phyloP scores from a whole-genome alignment of 2,329 filamentous ascomycete genomes.

The Alternaria novae-zelandiae region DNA sequence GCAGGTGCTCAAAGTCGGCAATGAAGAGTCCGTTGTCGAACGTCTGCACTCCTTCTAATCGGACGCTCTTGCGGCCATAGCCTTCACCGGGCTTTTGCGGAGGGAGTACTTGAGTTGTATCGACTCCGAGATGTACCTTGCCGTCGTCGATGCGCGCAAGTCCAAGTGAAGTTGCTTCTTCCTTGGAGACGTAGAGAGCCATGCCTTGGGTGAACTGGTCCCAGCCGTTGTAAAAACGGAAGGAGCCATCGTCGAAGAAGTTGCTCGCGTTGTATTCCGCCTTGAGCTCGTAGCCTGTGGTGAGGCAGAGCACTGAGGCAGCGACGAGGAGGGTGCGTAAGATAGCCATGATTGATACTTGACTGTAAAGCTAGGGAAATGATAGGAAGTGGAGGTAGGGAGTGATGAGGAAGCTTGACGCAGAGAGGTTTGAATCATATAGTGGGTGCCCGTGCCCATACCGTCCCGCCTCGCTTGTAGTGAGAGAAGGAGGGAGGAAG shows the following conservation, averaged over 20 bases:
- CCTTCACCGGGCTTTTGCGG: neutral
- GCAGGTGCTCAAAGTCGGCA: slow-evolving; percentile 38
- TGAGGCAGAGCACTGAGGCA: neutral
- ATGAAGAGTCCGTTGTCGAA: slow-evolving; percentile 36
- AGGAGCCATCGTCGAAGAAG: slow-evolving; percentile 20
- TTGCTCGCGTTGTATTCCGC: slow-evolving; percentile 25
- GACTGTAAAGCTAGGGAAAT: neutral
- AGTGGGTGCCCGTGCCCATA: neutral
- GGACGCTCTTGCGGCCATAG: slow-evolving; percentile 30
- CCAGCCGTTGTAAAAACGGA: slow-evolving; percentile 19
- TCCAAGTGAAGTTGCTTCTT: slow-evolving; percentile 19
- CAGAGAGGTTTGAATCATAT: neutral
- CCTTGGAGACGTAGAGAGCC: slow-evolving; percentile 28
- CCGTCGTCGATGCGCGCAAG: slow-evolving; percentile 20
- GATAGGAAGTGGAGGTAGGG: neutral
- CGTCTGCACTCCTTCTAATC: slow-evolving; percentile 26
- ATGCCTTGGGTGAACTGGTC: slow-evolving; percentile 25
- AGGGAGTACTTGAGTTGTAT: slow-evolving; percentile 10
- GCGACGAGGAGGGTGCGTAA: neutral
- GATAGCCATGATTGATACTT: neutral
- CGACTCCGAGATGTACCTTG: slow-evolving; percentile 33
- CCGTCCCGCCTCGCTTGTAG: neutral
- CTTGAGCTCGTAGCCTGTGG: slow-evolving; percentile 19
- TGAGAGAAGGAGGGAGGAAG: neutral
- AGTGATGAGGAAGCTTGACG: neutral